Evolutionary conservation across 768 basidiomycete genomes (phyloP), one percentile per base, ranked within the genome.

Genomic region (Amanita exitialis): DNA sequence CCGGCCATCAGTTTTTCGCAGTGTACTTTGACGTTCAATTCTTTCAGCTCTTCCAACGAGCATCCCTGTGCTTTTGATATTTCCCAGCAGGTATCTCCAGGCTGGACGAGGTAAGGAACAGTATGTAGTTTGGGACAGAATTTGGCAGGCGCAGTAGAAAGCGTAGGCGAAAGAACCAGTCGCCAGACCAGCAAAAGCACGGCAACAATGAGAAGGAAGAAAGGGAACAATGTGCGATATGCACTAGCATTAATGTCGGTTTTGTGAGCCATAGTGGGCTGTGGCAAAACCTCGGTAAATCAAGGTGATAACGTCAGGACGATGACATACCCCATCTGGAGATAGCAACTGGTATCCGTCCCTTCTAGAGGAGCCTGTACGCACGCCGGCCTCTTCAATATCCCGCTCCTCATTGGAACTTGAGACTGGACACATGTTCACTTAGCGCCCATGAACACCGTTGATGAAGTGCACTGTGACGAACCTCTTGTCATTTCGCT

Each of bases 11-110:
- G 63, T 25, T 68, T 64, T n/a, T 71, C 75, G 59, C 83, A 85
- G 15, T 74, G 61, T 37, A 83, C 59, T 51, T 71, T 70, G 12
- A 71, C 67, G 56, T 85, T 85, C 30, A 75, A 64, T 44, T 71
- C 68, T 55, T 66, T 70, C 20, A 86, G 64, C 51, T 72, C 68
- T 18, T 82, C 79, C 52, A 82, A 49, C 12, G 70, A 67, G 52
- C 73, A 75, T 6, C 74, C 76, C 50, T 77, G 64, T 13, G 66
- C 61, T 42, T 67, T 68, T 23, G 78, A 69, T 20, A 86, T 71
- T 10, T 76, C 77, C 82, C 82, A 86, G 59, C 83, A 86, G 7
- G 73, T 74, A 54, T 85, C 81, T 12, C 81, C 82, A 3, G 77
- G 72, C 53, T 76, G 67, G 9, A 83, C 66, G 57, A 70, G 66